phyloP scores from a whole-genome alignment of 768 basidiomycete genomes.

The Phanerochaete sordida region DNA sequence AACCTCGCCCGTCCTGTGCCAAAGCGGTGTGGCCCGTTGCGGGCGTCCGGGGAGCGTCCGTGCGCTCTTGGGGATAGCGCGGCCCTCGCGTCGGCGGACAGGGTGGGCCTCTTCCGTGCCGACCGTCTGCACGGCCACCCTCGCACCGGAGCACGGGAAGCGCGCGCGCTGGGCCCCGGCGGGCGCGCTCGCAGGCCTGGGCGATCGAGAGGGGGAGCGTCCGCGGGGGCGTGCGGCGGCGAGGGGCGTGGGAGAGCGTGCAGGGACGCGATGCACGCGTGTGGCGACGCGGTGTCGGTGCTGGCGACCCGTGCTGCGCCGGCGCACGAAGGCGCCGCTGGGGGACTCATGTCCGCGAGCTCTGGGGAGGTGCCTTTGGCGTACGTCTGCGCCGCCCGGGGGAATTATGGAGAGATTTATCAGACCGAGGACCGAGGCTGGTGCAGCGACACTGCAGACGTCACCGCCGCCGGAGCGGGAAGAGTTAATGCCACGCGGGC shows the following conservation, averaged over 20 bases:
- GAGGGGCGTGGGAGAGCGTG: not conserved
- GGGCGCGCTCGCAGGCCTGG: not conserved
- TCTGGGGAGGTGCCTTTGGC: no score
- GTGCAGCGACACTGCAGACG: not conserved
- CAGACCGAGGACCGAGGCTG: not conserved
- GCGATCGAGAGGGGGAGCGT: not conserved
- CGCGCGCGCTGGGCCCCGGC: not conserved
- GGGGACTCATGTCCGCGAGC: not conserved
- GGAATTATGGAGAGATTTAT: not conserved
- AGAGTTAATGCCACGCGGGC: not conserved
- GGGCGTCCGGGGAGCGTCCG: no score
- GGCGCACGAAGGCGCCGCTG: not conserved
- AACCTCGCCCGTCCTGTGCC: no score
- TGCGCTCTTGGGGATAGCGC: not conserved
- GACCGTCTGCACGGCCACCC: conserved; percentile 1
- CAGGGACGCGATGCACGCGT: not conserved
- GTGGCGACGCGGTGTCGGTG: not conserved
- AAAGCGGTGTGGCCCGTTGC: no score
- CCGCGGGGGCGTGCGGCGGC: not conserved
- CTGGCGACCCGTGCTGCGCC: not conserved
- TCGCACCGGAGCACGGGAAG: conserved; percentile 1
- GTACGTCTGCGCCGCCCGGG: not conserved
- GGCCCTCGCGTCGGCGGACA: not conserved
- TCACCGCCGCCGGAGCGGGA: not conserved
- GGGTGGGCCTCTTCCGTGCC: not conserved